phyloP scores from a whole-genome alignment of 129 eudicot genomes.

The Centaurea solstitialis region DNA sequence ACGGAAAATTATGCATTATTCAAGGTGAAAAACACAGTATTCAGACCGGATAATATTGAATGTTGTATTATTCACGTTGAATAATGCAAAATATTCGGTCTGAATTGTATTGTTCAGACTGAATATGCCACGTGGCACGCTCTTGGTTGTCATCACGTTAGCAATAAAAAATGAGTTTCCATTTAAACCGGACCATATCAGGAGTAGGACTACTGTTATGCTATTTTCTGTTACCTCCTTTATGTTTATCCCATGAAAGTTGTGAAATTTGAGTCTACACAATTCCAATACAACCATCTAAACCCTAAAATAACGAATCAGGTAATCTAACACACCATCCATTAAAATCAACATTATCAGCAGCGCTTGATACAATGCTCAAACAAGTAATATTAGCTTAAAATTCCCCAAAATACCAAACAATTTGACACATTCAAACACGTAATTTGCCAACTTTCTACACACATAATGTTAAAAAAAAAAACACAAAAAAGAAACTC shows the following conservation, averaged over 20 bases:
- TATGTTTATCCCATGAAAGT: not conserved
- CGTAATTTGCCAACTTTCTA: not conserved
- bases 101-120: no score
- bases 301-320: not conserved
- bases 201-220: not conserved
- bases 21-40: no score
- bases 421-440: constrained; percentile 4
- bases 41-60: no score
- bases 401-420: not conserved
- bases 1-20: no score
- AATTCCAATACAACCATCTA: not conserved
- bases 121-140: no score
- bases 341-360: not conserved
- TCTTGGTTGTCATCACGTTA: no score
- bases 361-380: not conserved
- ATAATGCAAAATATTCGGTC: no score
- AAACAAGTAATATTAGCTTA: not conserved
- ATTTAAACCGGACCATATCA: no score
- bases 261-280: not conserved
- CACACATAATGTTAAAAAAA: not conserved
- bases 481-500: constrained; percentile 7
- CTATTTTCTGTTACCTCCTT: not conserved
- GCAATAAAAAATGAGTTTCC: no score
- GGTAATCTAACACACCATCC: not conserved
- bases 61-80: no score